Conservation (phyloP, 139 green algal genomes). For the Haematococcus sp. region DNA sequence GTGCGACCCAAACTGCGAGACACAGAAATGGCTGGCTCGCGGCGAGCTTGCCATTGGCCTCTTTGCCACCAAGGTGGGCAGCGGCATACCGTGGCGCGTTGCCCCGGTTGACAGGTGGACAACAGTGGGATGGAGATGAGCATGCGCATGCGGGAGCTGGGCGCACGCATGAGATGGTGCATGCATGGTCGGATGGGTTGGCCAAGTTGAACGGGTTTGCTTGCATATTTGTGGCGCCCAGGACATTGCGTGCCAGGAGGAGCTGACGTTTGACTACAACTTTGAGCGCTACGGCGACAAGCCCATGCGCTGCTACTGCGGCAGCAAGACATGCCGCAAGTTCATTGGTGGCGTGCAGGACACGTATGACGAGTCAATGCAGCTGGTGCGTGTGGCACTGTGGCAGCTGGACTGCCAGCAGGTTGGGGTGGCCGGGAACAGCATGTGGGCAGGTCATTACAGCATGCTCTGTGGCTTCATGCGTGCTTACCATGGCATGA, state of each 20-base stretch:
- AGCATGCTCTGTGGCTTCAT: too few species aligned
- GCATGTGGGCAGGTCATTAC: too few species aligned
- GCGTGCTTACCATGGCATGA: too few species aligned
- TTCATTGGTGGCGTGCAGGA: conserved; percentile 76
- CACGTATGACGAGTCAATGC: conserved; percentile 26
- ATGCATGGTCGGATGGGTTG: too few species aligned
- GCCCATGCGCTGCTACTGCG: conserved; percentile 70
- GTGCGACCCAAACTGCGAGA: conserved; percentile 97
- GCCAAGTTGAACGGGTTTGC: not conserved
- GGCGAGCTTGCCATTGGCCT: conserved; percentile 97
- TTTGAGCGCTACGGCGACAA: conserved; percentile 96
- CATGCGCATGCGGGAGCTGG: too few species aligned
- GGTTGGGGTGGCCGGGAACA: too few species aligned
- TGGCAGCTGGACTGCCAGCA: not conserved
- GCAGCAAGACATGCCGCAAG: conserved; percentile 51
- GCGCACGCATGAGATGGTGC: too few species aligned
- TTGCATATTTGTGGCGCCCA: not conserved
- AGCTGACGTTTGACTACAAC: conserved; percentile 99
- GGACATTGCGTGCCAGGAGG: conserved; percentile 68
- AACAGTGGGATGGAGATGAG: too few species aligned
- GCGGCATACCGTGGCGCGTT: not conserved
- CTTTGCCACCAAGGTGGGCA: conserved; percentile 62
- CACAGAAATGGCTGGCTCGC: conserved; percentile 96
- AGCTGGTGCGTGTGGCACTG: conserved; percentile 5
- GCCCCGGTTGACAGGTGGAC: too few species aligned